Evolutionary conservation across 75 land plant species (phyloP).

Genomic region (Picea sitchensis): DNA sequence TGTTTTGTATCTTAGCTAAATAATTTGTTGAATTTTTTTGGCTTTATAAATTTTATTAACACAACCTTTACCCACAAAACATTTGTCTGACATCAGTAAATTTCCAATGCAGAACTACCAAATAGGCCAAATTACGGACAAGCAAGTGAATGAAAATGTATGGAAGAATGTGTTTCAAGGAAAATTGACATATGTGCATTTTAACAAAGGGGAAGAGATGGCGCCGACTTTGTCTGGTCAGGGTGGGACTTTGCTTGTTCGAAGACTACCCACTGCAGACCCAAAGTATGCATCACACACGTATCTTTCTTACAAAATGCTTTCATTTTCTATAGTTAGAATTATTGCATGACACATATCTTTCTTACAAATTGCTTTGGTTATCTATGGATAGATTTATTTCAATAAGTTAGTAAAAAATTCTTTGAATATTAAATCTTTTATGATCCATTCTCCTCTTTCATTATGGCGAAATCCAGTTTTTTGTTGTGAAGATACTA

Average conservation of each 20-base stretch:
- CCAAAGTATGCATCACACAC: slow-evolving; percentile 42
- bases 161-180: slow-evolving; percentile 70
- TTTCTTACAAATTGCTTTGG: neutral
- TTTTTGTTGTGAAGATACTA: neutral
- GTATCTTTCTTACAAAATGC: neutral
- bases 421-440: neutral
- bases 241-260: slow-evolving; percentile 82
- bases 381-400: neutral
- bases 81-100: neutral
- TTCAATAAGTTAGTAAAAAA: neutral
- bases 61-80: neutral
- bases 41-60: neutral
- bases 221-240: slow-evolving; percentile 59
- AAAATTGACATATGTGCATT: slow-evolving; percentile 59
- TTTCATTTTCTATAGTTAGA: neutral
- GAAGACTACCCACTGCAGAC: slow-evolving; percentile 64
- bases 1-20: neutral
- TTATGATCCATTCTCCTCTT: neutral
- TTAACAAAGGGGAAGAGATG: slow-evolving; percentile 83
- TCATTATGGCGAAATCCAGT: too few relatives aligned
- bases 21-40: neutral
- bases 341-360: neutral
- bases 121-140: slow-evolving; percentile 54
- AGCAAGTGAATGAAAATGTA: slow-evolving; percentile 42
- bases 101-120: slow-evolving; percentile 41